Evolutionary conservation across 805 yeast species (phyloP), one percentile per base, ranked within the genome.

Genomic region (Candida stauntonica): DNA sequence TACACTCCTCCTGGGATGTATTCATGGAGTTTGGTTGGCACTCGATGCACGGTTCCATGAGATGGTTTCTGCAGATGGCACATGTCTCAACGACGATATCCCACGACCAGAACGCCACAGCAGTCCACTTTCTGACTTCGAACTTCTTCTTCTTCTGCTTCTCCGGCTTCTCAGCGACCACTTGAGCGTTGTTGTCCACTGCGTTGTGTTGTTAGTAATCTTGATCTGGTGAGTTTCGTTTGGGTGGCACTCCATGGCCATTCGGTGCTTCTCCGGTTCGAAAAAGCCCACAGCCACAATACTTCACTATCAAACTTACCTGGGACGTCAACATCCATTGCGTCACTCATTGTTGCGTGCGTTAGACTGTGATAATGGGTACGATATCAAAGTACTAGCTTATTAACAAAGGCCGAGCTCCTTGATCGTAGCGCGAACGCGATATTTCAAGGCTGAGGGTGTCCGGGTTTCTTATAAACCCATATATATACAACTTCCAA

Each of bases 91-190:
- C 91, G 26, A 80, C 91, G 44, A 87, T 84, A 64, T 87, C 96
- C 99, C 99, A 93, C 1, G 97, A 87, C 99, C 99, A 93, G 60
- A 93, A 87, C n/a, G 98, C 98, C 34, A 93, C 99, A 0, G 98
- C 98, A 12, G 96, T 88, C 98, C 99, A 91, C 68, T 89, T 93
- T 59, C 87, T 86, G 29, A 93, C 89, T 60, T 91, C 97, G 54
- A 93, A 89, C 52, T 86, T 73, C 60, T 82, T 84, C 66, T 82
- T 78, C 33, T 36, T 43, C 46, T 39, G 38, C 29, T 32, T 14
- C 15, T 36, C 29, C n/a, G 17, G 21, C 28, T 38, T 21, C 14
- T 26, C 21, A 11, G n/a, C 29, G 20, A 19, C 27, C n/a, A n/a
- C 24, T n/a, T 32, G 27, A 14, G 9, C 24, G 14, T 17, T 20